Evolutionary conservation across 495 filamentous ascomycete species (phyloP), one percentile per base, ranked within the genome.

Genomic region (Aspergillus taichungensis): DNA sequence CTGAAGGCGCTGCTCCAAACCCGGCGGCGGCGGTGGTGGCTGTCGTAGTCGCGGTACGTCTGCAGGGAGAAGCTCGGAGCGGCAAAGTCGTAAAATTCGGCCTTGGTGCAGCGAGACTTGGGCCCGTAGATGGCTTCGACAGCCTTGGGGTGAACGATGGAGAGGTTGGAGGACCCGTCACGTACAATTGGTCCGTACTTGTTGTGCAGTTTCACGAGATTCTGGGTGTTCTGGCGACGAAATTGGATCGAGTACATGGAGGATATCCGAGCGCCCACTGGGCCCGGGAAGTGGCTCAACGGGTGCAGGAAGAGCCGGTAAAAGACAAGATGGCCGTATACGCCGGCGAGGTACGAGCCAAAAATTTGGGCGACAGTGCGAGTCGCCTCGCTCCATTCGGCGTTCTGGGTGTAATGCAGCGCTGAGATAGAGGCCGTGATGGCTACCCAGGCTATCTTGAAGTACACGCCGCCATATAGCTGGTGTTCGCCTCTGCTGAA

Each of bases 171-270:
- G 8, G 63, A 60, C 1, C 61, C 60, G 43, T 59, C 62, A 6
- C 51, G 47, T 1, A 74, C 64, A 11, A 72, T 56, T 8, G 51
- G 49, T 3, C 72, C 69, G 52, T 73, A 65, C 33, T 67, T 58
- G 28, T 60, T 27, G 47, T 74, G 68, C 8, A 73, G 59, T 2
- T 45, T 40, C 49, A 59, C 33, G 65, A 56, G 35, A 37, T 30
- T 11, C 41, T 48, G 34, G 9, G 18, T 9, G 59, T 37, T 8
- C 45, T 35, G 6, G 50, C 34, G 3, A 54, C 45, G 13, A 54
- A 45, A 28, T 44, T 52, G 3, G 64, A 46, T 24, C 18, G 18
- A 24, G 18, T 24, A 24, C 18, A 24, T 1, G 29, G 37, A 56
- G 6, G 60, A 61, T 32, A 69, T 32, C 33, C 53, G 55, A 1